A percentile compares a stretch with the other conserved stretches of the same genome.
Conservation (phyloP, 2,329 filamentous ascomycete species). For the Elsinoe ampelina region DNA sequence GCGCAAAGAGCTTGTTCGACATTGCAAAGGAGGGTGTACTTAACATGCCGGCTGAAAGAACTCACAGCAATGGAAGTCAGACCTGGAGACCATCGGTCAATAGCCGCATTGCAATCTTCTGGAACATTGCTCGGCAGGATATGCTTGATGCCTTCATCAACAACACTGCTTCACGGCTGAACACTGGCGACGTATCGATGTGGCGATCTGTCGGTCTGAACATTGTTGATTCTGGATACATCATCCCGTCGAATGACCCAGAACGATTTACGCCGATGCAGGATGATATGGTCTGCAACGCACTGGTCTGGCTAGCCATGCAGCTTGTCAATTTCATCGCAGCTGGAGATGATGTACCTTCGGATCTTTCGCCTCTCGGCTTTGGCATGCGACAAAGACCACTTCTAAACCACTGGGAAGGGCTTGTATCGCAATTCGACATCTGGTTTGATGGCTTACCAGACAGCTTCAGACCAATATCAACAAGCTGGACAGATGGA, state of each 20-base stretch:
- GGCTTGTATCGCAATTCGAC: constrained; percentile 48
- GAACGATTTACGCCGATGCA: constrained; percentile 43
- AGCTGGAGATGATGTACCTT: constrained; percentile 43
- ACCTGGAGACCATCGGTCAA: constrained; percentile 31
- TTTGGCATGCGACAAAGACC: constrained; percentile 42
- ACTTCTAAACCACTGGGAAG: constrained; percentile 44
- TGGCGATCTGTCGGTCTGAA: constrained; percentile 57
- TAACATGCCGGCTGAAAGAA: constrained; percentile 28
- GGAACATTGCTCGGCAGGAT: constrained; percentile 59
- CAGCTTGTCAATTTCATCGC: constrained; percentile 59
- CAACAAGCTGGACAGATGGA: constrained; percentile 22
- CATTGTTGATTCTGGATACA: constrained; percentile 45
- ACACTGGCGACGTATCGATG: constrained; percentile 52
- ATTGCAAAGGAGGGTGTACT: constrained; percentile 43
- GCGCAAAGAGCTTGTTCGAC: constrained; percentile 54
- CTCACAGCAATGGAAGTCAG: constrained; percentile 3
- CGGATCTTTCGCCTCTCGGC: constrained; percentile 30
- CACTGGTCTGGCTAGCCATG: constrained; percentile 55
- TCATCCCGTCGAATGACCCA: constrained; percentile 39
- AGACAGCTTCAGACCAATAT: constrained; percentile 50
- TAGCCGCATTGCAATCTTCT: constrained; percentile 52
- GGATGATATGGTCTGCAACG: constrained; percentile 56
- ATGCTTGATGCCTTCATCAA: constrained; percentile 57
- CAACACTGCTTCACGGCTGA: constrained; percentile 50
- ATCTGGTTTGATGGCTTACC: constrained; percentile 50